A percentile compares a stretch with the other conserved stretches of the same genome.
Conservation (phyloP, 2,329 filamentous ascomycete species). For the Ophiostoma australiae region DNA sequence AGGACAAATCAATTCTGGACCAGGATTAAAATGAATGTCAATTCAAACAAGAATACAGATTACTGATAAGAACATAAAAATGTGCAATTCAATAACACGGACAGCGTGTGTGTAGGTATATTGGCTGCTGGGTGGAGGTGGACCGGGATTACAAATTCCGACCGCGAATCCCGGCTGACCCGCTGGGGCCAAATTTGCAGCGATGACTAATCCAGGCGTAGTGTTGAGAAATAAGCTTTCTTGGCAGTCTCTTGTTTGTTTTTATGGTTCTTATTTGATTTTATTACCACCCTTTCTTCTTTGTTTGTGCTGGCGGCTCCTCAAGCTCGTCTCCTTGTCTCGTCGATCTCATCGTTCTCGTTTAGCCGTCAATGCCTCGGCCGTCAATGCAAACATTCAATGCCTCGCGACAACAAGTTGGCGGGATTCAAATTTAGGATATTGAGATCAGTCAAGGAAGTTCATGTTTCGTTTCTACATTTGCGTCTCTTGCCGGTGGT, state of each 20-base stretch:
- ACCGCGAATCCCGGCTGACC: neutral
- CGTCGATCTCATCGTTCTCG: neutral
- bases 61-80: neutral
- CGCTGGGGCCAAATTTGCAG: no score
- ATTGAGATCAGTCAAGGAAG: neutral
- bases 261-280: neutral
- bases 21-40: neutral
- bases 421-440: neutral
- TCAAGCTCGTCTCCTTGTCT: no score
- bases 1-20: neutral
- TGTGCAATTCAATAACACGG: slow-evolving; percentile 1
- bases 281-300: neutral
- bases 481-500: neutral
- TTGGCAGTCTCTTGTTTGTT: neutral
- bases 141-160: slow-evolving; percentile 6
- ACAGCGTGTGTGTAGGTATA: neutral
- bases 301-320: neutral
- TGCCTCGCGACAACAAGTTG: neutral
- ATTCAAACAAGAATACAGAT: neutral
- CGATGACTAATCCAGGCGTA: neutral
- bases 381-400: neutral
- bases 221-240: neutral
- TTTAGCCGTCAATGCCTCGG: neutral
- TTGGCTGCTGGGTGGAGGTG: neutral
- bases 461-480: neutral